Conservation (phyloP, 2,329 filamentous ascomycete genomes). For the Aspergillus luchuensis region DNA sequence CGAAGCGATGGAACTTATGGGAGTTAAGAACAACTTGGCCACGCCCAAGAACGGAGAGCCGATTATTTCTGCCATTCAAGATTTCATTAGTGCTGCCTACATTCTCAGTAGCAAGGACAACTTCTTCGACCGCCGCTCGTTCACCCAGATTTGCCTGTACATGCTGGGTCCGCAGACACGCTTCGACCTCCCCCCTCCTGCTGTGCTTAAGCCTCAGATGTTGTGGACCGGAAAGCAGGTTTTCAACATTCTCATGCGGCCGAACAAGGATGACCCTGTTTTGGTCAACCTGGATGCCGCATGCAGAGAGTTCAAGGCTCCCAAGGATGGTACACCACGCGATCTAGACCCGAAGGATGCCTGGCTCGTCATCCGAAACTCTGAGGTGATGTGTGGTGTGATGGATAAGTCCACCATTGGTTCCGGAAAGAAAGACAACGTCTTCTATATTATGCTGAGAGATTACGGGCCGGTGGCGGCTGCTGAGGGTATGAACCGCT, state of each 20-base stretch:
- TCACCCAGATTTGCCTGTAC: conserved; percentile 86
- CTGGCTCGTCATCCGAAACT: conserved; percentile 92
- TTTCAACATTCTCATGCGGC: conserved; percentile 87
- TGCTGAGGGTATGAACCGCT: conserved; percentile 86
- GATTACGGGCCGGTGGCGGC: conserved; percentile 91
- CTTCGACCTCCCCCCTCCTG: conserved; percentile 82
- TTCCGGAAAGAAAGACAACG: conserved; percentile 93
- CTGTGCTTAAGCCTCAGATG: conserved; percentile 79
- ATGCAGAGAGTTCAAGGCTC: conserved; percentile 69
- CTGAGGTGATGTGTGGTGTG: conserved; percentile 92
- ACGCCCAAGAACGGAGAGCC: conserved; percentile 98
- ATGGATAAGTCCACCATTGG: conserved; percentile 99
- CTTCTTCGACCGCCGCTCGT: conserved; percentile 86
- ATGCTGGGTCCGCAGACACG: conserved; percentile 83
- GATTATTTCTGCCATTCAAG: conserved; percentile 97
- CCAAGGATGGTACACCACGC: conserved; percentile 41
- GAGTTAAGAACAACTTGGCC: conserved; percentile 91
- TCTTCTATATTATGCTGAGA: conserved; percentile 94
- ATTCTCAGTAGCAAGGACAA: conserved; percentile 88
- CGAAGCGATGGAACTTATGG: conserved; percentile 95
- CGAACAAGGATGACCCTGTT: conserved; percentile 80
- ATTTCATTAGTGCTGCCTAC: conserved; percentile 96
- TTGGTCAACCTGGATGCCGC: conserved; percentile 91
- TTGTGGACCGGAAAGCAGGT: conserved; percentile 98
- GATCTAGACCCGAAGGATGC: conserved; percentile 83